Percentiles rank a stretch among this genome's conserved stretches.
phyloP scores from a whole-genome alignment of 164 flowering plant genomes.

The Umbellularia californica region DNA sequence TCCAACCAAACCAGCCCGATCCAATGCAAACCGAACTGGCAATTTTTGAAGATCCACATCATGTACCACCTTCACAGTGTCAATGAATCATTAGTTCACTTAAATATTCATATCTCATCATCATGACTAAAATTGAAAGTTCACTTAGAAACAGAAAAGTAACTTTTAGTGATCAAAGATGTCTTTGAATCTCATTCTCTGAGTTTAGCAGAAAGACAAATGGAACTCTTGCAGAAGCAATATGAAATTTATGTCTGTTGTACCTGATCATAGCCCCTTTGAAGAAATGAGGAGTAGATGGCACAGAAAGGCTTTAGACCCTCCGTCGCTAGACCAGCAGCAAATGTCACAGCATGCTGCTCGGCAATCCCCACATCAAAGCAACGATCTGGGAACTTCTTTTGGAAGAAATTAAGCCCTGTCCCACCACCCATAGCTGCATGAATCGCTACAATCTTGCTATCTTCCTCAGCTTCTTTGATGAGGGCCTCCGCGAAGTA shows the following conservation, averaged over 20 bases:
- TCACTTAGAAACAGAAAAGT: not conserved
- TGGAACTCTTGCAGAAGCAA: not conserved
- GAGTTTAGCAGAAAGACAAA: not conserved
- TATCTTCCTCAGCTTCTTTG: slow-evolving; percentile 72
- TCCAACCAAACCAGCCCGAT: slow-evolving; percentile 89
- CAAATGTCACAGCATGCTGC: slow-evolving; percentile 97
- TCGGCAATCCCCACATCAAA: slow-evolving; percentile 97
- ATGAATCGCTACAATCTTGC: slow-evolving; percentile 81
- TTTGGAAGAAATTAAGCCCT: slow-evolving; percentile 84
- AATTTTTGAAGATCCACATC: slow-evolving; percentile 93
- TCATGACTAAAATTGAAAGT: no score
- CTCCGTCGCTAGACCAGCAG: slow-evolving; percentile 94
- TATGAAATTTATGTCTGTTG: not conserved
- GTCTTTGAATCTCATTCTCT: not conserved
- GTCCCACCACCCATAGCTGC: slow-evolving; percentile 99
- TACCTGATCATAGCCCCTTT: slow-evolving; percentile 93
- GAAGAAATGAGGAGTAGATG: slow-evolving; percentile 87
- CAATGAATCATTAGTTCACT: not conserved
- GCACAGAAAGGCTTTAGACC: slow-evolving; percentile 98
- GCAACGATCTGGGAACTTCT: slow-evolving; percentile 77
- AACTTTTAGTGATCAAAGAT: no score
- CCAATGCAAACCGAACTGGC: slow-evolving; percentile 90
- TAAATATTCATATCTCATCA: no score
- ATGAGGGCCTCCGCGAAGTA: slow-evolving; percentile 85
- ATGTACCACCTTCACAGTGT: slow-evolving; percentile 62